A percentile compares a stretch with the other conserved stretches of the same genome.
Evolutionary conservation across 169 alveolate genomes (phyloP).

Genomic region (Babesia divergens): DNA sequence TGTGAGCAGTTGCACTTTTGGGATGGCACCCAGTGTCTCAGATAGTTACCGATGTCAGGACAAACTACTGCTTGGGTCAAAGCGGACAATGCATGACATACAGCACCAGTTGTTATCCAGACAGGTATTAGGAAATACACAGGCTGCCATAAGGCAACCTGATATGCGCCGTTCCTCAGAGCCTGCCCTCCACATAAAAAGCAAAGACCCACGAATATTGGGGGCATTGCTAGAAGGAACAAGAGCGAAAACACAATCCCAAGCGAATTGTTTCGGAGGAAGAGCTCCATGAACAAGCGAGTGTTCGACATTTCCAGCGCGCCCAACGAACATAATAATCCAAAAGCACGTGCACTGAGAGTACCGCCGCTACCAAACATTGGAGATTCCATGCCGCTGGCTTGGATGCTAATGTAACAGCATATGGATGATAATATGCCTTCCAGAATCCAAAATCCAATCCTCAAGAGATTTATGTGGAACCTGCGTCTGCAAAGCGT

Average conservation of each 20-base stretch:
- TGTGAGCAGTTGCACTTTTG: slow-evolving; percentile 49
- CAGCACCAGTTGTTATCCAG: slow-evolving; percentile 66
- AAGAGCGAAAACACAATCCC: slow-evolving; percentile 35
- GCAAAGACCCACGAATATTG: slow-evolving; percentile 44
- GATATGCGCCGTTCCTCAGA: slow-evolving; percentile 61
- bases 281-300: slow-evolving; percentile 66
- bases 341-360: slow-evolving; percentile 64
- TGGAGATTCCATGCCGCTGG: slow-evolving; percentile 11
- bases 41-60: slow-evolving; percentile 61
- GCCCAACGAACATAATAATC: slow-evolving; percentile 63
- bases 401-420: slow-evolving; percentile 30
- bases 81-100: slow-evolving; percentile 45
- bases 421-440: slow-evolving; percentile 27
- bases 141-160: slow-evolving; percentile 63
- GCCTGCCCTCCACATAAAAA: slow-evolving; percentile 59
- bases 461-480: slow-evolving; percentile 22
- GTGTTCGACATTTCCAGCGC: slow-evolving; percentile 64
- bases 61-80: slow-evolving; percentile 59
- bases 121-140: slow-evolving; percentile 62
- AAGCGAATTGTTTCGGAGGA: slow-evolving; percentile 61
- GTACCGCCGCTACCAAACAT: slow-evolving; percentile 28
- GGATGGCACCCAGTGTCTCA: slow-evolving; percentile 63
- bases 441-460: slow-evolving; percentile 38
- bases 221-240: slow-evolving; percentile 61
- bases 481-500: slow-evolving; percentile 44